Percentiles rank a stretch among this genome's conserved stretches.
These are phyloP conservation scores for Pyrenochaeta sp. DNA, from an alignment of 2,329 filamentous ascomycete genomes.

Conservation along the genomic window DNA sequence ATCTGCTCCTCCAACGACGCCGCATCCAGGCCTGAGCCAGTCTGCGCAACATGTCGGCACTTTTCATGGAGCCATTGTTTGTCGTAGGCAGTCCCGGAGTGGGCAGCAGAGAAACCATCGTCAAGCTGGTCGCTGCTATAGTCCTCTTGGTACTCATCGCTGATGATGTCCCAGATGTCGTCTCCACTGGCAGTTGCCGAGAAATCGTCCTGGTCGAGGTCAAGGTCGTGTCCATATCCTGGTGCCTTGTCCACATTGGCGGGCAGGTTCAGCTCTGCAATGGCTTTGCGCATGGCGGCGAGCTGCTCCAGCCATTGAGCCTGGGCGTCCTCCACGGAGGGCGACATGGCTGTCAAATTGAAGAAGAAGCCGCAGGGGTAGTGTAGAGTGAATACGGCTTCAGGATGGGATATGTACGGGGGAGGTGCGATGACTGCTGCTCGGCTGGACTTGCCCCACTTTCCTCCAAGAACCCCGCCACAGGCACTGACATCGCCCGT, in stretches of 20 bases:
- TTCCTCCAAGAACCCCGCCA: slow-evolving; percentile 23
- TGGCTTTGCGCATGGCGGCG: slow-evolving; percentile 82
- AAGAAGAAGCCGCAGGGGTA: neutral
- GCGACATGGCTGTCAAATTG: slow-evolving; percentile 40
- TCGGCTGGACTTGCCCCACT: slow-evolving; percentile 33
- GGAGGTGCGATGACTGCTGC: slow-evolving; percentile 18
- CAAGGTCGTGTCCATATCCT: slow-evolving; percentile 64
- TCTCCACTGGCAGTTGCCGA: slow-evolving; percentile 70
- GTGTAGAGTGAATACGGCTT: neutral
- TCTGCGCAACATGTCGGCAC: slow-evolving; percentile 70
- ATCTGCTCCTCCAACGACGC: slow-evolving; percentile 81
- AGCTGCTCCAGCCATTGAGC: slow-evolving; percentile 86
- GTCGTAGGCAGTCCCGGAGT: slow-evolving; percentile 56
- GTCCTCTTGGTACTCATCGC: slow-evolving; percentile 71
- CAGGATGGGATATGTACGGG: too few relatives aligned
- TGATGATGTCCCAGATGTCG: slow-evolving; percentile 93
- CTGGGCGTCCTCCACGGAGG: slow-evolving; percentile 54
- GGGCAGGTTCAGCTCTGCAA: slow-evolving; percentile 73
- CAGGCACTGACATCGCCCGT: slow-evolving; percentile 10
- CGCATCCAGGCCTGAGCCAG: slow-evolving; percentile 71
- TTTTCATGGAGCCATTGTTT: slow-evolving; percentile 74
- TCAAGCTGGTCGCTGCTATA: slow-evolving; percentile 71
- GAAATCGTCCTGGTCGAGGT: slow-evolving; percentile 71
- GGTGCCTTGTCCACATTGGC: slow-evolving; percentile 54
- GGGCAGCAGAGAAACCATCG: slow-evolving; percentile 53